Percentiles rank a stretch among this genome's conserved stretches.
phyloP scores from a whole-genome alignment of 2,329 filamentous ascomycete species.

The Fusarium sp. region DNA sequence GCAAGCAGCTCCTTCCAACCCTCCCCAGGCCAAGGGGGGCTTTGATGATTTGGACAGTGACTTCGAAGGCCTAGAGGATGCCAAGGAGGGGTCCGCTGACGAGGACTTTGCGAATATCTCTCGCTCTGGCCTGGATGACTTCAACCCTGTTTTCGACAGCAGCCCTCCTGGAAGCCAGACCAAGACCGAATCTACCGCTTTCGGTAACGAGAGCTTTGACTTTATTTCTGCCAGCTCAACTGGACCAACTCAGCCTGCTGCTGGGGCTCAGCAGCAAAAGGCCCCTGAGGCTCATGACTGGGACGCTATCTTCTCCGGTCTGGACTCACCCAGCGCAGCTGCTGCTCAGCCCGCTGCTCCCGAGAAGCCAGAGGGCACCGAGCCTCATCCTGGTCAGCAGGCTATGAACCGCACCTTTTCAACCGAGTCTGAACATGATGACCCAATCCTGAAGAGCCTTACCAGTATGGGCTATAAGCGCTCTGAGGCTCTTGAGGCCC shows the following conservation, averaged over 20 bases:
- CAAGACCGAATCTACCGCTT: conserved; percentile 65
- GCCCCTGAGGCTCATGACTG: conserved; percentile 78
- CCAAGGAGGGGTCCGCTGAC: conserved; percentile 81
- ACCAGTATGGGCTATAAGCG: conserved; percentile 90
- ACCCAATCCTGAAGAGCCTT: conserved; percentile 89
- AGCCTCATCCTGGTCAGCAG: conserved; percentile 45
- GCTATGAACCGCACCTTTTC: conserved; percentile 66
- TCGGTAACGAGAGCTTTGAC: conserved; percentile 69
- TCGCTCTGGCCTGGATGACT: conserved; percentile 78
- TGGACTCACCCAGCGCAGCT: conserved; percentile 67
- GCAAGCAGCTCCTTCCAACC: conserved; percentile 51
- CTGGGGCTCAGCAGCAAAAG: conserved; percentile 54
- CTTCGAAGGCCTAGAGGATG: conserved; percentile 85
- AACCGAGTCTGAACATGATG: conserved; percentile 84
- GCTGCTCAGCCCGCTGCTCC: conserved; percentile 40
- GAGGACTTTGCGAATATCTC: conserved; percentile 84
- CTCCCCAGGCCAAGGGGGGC: conserved; percentile 58
- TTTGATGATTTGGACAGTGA: conserved; percentile 84
- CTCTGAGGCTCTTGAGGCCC: conserved; percentile 76
- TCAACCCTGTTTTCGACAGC: conserved; percentile 85
- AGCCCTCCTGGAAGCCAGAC: conserved; percentile 66
- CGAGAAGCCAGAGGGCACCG: conserved; percentile 32
- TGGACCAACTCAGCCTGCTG: conserved; percentile 52
- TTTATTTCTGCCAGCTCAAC: conserved; percentile 60
- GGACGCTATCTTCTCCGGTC: conserved; percentile 91